Evolutionary conservation across 192 early-diverging fungal genomes (phyloP).

Genomic region (Gamsiella multidivaricata): DNA sequence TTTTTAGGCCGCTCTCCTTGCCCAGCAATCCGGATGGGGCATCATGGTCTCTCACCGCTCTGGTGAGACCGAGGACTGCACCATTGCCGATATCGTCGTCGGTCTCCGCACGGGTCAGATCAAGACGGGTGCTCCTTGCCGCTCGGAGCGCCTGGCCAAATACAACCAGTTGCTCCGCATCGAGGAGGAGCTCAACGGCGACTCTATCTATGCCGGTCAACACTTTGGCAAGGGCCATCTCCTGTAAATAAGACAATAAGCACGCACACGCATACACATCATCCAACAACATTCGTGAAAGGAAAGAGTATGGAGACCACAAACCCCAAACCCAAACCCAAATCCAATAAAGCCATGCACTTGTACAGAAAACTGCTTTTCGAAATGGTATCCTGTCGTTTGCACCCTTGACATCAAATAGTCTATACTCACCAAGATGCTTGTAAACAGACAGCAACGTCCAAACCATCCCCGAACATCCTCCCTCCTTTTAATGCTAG

Average conservation of each 20-base stretch:
- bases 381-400: too few species aligned
- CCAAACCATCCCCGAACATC: too few species aligned
- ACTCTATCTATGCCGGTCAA: conserved; percentile 92
- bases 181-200: conserved; percentile 94
- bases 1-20: conserved; percentile 73
- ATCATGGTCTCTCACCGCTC: conserved; percentile 99
- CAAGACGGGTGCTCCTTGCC: conserved; percentile 99
- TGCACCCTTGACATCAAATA: too few species aligned
- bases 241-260: conserved; percentile 67
- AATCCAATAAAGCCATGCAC: too few species aligned
- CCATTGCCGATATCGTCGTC: conserved; percentile 96
- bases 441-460: too few species aligned
- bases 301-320: neutral
- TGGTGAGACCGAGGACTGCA: conserved; percentile 96
- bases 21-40: conserved; percentile 92
- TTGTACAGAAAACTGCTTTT: too few species aligned
- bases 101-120: conserved; percentile 96
- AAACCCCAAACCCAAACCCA: neutral
- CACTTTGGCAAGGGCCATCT: conserved; percentile 83
- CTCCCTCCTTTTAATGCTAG: too few species aligned
- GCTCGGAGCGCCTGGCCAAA: conserved; percentile 97
- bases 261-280: too few species aligned
- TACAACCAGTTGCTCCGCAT: conserved; percentile 99
- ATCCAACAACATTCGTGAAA: neutral
- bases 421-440: too few species aligned